Evolutionary conservation across 176 grass and related monocot species (phyloP), one percentile per base, ranked within the genome.

Genomic region (Lolium rigidum): DNA sequence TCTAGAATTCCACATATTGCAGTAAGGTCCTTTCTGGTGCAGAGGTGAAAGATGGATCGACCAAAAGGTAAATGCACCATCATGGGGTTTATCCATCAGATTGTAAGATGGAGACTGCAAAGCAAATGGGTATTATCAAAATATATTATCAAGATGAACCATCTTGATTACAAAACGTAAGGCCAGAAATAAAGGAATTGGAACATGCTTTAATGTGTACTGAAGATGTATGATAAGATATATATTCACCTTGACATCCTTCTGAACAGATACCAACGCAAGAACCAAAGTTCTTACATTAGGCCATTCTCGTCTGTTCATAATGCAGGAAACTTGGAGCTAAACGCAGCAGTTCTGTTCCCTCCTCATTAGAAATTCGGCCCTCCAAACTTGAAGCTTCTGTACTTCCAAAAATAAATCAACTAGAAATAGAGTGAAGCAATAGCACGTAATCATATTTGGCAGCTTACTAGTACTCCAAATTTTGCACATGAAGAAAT

Each of bases 1-100:
- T 98, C 95, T 70, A 98, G 81, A 74, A 95, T 95, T 92, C 93
- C 95, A 52, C 94, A 93, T 88, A 93, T 93, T 71, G 95, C 95
- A 70, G 92, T 98, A 66, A 98, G 92, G 88, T 98, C 95, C 79
- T 93, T 85, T 88, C 85, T 93, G 41, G 93, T 95, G 78, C 95
- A 98, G 91, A 82, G 93, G 93, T 63, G 91, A 95, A 76, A 98
- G 95, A 64, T 78, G 77, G 25, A 95, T 82, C 12, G 87, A 86
- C 58, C 93, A 87, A 58, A 95, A 63, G 38, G 89, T 86, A 26
- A 89, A 82, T 84, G 87, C 85, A 87, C 85, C 85, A 13, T 83
- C 89, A 31, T 37, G 63, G 16, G 93, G 93, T 46, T 92, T 91
- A 83, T 88, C 89, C 93, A 93, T 95, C 31, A 98, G 73, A 20